Evolutionary conservation across 345 rosid genomes (phyloP).

Genomic region (Aurinia saxatilis): DNA sequence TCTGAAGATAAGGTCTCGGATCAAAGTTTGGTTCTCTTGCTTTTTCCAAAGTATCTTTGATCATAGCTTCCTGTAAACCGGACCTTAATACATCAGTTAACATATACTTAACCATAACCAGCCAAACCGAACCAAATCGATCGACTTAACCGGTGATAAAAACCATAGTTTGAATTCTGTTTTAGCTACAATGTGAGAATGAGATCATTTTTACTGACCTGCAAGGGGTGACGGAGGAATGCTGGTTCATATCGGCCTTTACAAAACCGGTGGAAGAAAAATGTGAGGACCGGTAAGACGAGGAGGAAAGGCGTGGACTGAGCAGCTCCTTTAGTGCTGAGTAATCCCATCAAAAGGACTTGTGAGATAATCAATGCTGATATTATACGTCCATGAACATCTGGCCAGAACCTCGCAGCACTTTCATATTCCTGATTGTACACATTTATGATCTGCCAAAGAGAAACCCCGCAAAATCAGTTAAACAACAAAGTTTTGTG

Average conservation of each 20-base stretch:
- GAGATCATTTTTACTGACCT: conserved; percentile 46
- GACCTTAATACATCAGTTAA: background rate
- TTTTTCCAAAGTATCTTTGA: conserved; percentile 77
- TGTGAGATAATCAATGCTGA: conserved; percentile 75
- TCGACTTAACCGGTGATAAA: background rate
- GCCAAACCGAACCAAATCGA: background rate
- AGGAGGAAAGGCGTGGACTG: conserved; percentile 71
- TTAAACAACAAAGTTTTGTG: background rate
- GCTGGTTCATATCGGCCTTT: conserved; percentile 86
- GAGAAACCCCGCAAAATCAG: background rate
- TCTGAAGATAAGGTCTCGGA: conserved; percentile 60
- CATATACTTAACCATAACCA: background rate
- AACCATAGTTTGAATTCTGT: background rate
- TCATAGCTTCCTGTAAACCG: conserved; percentile 77
- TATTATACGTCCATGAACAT: conserved; percentile 71
- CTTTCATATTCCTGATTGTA: conserved; percentile 93
- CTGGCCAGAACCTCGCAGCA: conserved; percentile 92
- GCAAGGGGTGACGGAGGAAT: conserved; percentile 59
- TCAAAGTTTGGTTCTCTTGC: conserved; percentile 73
- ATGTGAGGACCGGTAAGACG: conserved; percentile 66
- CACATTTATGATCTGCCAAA: conserved; percentile 76
- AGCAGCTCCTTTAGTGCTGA: conserved; percentile 59
- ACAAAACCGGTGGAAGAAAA: conserved; percentile 62
- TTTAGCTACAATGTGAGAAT: background rate
- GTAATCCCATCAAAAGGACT: conserved; percentile 64